These are phyloP conservation scores for Mycena belliarum DNA, from an alignment of 768 basidiomycete genomes.

Conservation along the genomic window DNA sequence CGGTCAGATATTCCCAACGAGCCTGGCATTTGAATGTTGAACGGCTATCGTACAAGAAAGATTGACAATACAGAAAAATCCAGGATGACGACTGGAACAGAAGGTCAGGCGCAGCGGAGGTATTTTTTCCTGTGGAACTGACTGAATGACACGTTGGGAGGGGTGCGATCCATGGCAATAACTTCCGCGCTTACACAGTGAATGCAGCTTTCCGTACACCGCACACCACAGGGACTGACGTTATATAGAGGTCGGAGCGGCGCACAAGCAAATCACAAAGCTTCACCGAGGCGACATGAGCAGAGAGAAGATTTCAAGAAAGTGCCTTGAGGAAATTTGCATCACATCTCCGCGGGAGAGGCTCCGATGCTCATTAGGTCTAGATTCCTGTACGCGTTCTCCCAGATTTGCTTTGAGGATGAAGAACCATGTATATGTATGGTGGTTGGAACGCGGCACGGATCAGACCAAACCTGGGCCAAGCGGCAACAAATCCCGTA, in stretches of 20 bases:
- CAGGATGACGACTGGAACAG: conserved; percentile 66
- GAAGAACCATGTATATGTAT: not conserved
- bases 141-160: conserved; percentile 82
- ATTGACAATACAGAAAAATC: conserved; percentile 71
- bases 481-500: not conserved
- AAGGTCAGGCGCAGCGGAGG: conserved; percentile 10
- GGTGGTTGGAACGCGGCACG: conserved; percentile 2
- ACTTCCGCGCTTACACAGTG: not conserved
- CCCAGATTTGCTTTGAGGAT: conserved; percentile 6
- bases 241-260: not conserved
- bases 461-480: conserved; percentile 1
- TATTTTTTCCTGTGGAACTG: conserved; percentile 30
- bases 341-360: conserved; percentile 17
- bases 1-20: conserved; percentile 66
- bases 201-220: not conserved
- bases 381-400: conserved; percentile 8
- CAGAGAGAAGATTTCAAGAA: not conserved
- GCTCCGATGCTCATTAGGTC: conserved; percentile 4
- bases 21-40: conserved; percentile 41
- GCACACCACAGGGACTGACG: not conserved
- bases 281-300: not conserved
- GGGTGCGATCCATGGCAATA: conserved; percentile 40
- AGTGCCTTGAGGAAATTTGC: not conserved
- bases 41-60: not conserved
- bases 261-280: not conserved